Evolutionary conservation across 1,284 basidiomycete species (phyloP), one percentile per base, ranked within the genome.

Genomic region (Rhodotorula sp.): DNA sequence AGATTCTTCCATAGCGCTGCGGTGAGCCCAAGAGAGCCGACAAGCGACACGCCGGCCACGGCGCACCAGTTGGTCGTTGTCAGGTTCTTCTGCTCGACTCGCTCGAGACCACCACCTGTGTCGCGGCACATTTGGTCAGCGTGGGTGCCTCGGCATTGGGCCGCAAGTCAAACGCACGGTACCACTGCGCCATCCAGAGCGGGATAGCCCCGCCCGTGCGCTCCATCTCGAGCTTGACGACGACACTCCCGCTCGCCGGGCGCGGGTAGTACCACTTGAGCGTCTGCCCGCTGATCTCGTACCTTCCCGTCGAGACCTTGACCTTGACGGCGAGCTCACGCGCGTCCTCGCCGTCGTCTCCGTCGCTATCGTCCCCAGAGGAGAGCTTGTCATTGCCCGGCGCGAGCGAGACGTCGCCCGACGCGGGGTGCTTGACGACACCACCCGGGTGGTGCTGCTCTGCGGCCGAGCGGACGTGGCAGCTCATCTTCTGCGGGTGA

Each of bases 191-290:
- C 34, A 64, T 61, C 75, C 75, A 76, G 12, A 71, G 65, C 46
- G 75, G 75, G n/a, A 76, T 67, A 7, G 75, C 61, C 2, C 75
- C 75, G 17, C 71, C 69, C 1, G 58, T 41, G 13, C 75, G 45
- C 60, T 74, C 62, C 17, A 74, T 19, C 60, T 72, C 75, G 53
- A 76, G 61, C 61, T 66, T 76, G 68, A 69, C 52, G 44, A 49
- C 65, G 49, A 70, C 66, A 27, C 53, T 86, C 34, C 76, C 77
- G 8, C 77, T 79, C 23, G 77, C 73, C 1, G 91, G 91, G 0
- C 88, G 85, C 46, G 86, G 85, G 80, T 97, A 95, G 86, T 88
- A 93, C 95, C 95, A 98, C 75, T 85, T 85, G 65, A 98, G 80
- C 50, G 83, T 86, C 82, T 86, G 86, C 19, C 91, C 92, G 13